Percentiles rank a stretch among this genome's conserved stretches.
These are phyloP conservation scores for Stephania cephalantha DNA, from an alignment of 164 flowering plant genomes.

Conservation along the genomic window DNA sequence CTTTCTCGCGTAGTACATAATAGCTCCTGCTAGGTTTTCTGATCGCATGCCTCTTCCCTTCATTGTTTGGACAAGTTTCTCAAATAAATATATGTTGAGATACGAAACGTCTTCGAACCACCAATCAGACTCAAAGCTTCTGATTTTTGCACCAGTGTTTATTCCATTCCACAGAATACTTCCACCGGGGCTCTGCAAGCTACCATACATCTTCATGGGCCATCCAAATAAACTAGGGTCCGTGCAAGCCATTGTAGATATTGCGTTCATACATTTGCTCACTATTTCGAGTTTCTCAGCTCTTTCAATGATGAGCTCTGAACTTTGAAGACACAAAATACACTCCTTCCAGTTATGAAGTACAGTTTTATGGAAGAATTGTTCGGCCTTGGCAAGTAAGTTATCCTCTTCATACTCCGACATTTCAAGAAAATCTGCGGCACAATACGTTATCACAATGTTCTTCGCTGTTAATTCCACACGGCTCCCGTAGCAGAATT, in stretches of 20 bases:
- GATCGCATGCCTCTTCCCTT: slow-evolving; percentile 59
- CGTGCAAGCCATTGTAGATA: slow-evolving; percentile 83
- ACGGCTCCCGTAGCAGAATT: slow-evolving; percentile 69
- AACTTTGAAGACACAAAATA: slow-evolving; percentile 68
- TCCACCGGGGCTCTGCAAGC: slow-evolving; percentile 94
- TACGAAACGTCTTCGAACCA: slow-evolving; percentile 92
- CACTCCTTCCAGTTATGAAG: slow-evolving; percentile 91
- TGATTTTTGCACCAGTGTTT: slow-evolving; percentile 76
- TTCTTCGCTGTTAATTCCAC: slow-evolving; percentile 68
- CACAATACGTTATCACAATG: slow-evolving; percentile 56
- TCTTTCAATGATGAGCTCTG: slow-evolving; percentile 38
- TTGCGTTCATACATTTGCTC: slow-evolving; percentile 50
- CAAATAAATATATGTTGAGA: slow-evolving; percentile 56
- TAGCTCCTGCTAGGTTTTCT: slow-evolving; percentile 63
- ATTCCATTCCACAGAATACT: slow-evolving; percentile 98
- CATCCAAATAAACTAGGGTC: slow-evolving; percentile 95
- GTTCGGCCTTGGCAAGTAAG: slow-evolving; percentile 51
- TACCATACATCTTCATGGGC: slow-evolving; percentile 98
- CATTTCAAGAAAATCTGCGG: slow-evolving; percentile 84
- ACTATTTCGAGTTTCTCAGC: slow-evolving; percentile 65
- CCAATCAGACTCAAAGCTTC: slow-evolving; percentile 80
- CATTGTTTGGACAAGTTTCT: slow-evolving; percentile 72
- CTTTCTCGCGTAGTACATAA: slow-evolving; percentile 74
- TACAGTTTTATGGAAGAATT: slow-evolving; percentile 53
- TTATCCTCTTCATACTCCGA: slow-evolving; percentile 74